Percentiles rank a stretch among this genome's conserved stretches.
Evolutionary conservation across 805 yeast genomes (phyloP).

Genomic region (Candida namnaoensis): DNA sequence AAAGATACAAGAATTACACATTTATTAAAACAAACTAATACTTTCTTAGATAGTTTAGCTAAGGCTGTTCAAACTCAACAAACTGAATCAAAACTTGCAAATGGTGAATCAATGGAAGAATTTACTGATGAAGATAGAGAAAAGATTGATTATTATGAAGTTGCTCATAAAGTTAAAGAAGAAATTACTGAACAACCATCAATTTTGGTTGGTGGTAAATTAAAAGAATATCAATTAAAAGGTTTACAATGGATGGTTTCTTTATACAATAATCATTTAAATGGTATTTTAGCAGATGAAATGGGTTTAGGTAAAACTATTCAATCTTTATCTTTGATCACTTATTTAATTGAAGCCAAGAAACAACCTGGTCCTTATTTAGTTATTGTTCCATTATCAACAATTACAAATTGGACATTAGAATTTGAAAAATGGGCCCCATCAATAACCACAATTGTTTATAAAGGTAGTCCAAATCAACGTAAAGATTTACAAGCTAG

Average conservation of each 20-base stretch:
- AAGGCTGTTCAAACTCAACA: conserved; percentile 77
- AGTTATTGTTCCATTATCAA: conserved; percentile 77
- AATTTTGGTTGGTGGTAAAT: conserved; percentile 65
- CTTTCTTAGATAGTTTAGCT: conserved; percentile 69
- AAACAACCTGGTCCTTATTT: conserved; percentile 61
- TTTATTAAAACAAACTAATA: conserved; percentile 70
- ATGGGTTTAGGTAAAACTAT: conserved; percentile 97
- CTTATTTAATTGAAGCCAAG: conserved; percentile 63
- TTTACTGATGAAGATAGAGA: conserved; percentile 40
- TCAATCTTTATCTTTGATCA: conserved; percentile 72
- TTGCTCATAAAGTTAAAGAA: conserved; percentile 71
- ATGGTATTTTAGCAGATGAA: conserved; percentile 97
- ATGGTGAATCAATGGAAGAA: conserved; percentile 27
- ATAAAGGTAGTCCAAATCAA: conserved; percentile 70
- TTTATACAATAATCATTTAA: conserved; percentile 83
- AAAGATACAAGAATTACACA: conserved; percentile 85
- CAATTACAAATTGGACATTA: conserved; percentile 77
- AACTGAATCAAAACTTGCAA: conserved; percentile 36
- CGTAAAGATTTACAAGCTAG: conserved; percentile 60
- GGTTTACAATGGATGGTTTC: conserved; percentile 99
- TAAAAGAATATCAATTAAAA: conserved; percentile 79
- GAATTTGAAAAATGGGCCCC: conserved; percentile 92
- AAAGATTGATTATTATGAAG: conserved; percentile 72
- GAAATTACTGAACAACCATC: conserved; percentile 57
- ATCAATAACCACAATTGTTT: conserved; percentile 57